Conservation (phyloP, 1,284 basidiomycete genomes). For the Kalmanozyma brasiliensis region DNA sequence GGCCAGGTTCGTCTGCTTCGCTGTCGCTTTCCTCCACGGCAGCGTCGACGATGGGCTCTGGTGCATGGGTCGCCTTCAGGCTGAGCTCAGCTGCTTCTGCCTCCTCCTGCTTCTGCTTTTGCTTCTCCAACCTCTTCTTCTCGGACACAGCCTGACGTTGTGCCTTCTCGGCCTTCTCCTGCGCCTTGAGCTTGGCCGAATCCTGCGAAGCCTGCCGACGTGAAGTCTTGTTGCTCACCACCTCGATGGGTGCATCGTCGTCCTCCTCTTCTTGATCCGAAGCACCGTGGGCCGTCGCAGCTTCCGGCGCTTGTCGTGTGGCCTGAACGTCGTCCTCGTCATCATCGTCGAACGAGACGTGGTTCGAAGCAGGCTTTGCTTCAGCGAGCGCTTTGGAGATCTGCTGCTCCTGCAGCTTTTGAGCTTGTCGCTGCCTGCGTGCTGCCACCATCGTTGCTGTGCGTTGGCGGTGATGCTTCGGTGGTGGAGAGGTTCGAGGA, state of each 20-base stretch:
- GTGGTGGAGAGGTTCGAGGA: not conserved
- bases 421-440: slow-evolving; percentile 26
- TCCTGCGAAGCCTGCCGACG: slow-evolving; percentile 33
- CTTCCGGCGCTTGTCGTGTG: not conserved
- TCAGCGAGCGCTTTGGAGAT: slow-evolving; percentile 38
- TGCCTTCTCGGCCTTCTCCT: slow-evolving; percentile 32
- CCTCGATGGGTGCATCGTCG: slow-evolving; percentile 48
- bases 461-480: no score
- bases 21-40: slow-evolving; percentile 1
- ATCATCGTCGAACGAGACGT: slow-evolving; percentile 42
- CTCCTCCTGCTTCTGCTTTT: slow-evolving; percentile 25
- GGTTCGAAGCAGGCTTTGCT: slow-evolving; percentile 19
- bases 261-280: slow-evolving; percentile 19
- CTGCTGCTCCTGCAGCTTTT: slow-evolving; percentile 47
- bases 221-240: slow-evolving; percentile 48
- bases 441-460: slow-evolving; percentile 28
- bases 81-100: not conserved
- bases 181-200: slow-evolving; percentile 24
- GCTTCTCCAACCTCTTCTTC: slow-evolving; percentile 26
- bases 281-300: not conserved
- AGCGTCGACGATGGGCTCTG: not conserved
- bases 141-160: slow-evolving; percentile 34
- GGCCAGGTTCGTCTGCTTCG: slow-evolving; percentile 16
- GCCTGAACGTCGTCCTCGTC: slow-evolving; percentile 15
- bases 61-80: not conserved